Conservation (phyloP, 1,284 basidiomycete genomes). For the Trichosporon inkin region DNA sequence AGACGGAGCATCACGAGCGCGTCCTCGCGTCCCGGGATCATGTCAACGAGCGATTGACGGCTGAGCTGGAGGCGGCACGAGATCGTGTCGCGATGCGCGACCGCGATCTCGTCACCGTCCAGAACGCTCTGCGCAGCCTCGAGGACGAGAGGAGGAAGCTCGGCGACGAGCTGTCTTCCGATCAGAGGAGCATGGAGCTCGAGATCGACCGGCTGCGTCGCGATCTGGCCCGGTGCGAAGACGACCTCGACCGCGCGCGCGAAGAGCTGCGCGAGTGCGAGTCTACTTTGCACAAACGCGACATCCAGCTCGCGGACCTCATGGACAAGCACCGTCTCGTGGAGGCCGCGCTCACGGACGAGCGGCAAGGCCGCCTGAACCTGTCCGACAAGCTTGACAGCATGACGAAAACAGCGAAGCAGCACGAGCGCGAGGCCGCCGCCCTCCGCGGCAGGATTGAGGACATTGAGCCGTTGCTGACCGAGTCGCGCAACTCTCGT, state of each 20-base stretch:
- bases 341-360: conserved; percentile 67
- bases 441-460: conserved; percentile 60
- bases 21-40: conserved; percentile 50
- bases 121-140: conserved; percentile 62
- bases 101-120: conserved; percentile 67
- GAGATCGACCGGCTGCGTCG: conserved; percentile 84
- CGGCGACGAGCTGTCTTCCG: conserved; percentile 75
- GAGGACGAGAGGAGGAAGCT: conserved; percentile 59
- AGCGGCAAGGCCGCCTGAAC: conserved; percentile 77
- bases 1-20: conserved; percentile 49
- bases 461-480: conserved; percentile 74
- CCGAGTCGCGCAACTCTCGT: conserved; percentile 74
- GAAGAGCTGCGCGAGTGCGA: conserved; percentile 69
- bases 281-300: conserved; percentile 61
- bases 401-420: conserved; percentile 59
- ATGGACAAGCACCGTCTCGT: conserved; percentile 75
- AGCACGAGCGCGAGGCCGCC: conserved; percentile 63
- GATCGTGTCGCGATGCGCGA: conserved; percentile 46
- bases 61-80: conserved; percentile 52
- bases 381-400: conserved; percentile 79
- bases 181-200: conserved; percentile 80
- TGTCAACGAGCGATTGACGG: conserved; percentile 39
- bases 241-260: conserved; percentile 69
- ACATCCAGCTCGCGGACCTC: conserved; percentile 66
- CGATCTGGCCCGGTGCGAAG: conserved; percentile 74